A percentile compares a stretch with the other conserved stretches of the same genome.
Evolutionary conservation across 495 filamentous ascomycete species (phyloP).

Genomic region (Penicillium psychrofluorescens): DNA sequence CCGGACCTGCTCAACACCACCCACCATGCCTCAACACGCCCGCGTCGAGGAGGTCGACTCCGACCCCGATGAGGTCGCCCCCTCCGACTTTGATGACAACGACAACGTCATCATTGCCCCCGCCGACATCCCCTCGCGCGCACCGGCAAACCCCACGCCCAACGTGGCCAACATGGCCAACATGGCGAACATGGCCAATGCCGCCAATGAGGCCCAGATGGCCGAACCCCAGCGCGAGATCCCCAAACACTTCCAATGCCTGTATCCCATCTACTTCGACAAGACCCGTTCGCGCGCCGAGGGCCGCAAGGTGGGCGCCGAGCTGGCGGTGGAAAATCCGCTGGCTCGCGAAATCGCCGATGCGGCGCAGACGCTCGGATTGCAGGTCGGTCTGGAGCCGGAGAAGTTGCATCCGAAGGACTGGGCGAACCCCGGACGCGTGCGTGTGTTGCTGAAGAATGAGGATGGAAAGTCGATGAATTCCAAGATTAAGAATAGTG

Average conservation of each 20-base stretch:
- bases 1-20: constrained; percentile 1
- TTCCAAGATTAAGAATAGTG: constrained; percentile 68
- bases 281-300: constrained; percentile 60
- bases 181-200: constrained; percentile 19
- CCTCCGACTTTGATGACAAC: constrained; percentile 53
- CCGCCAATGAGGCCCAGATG: constrained; percentile 24
- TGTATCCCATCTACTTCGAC: constrained; percentile 97
- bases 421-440: constrained; percentile 92
- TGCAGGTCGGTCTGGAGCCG: constrained; percentile 79
- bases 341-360: constrained; percentile 84
- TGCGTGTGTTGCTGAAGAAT: constrained; percentile 68
- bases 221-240: constrained; percentile 40
- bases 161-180: constrained; percentile 28
- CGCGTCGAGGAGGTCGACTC: constrained; percentile 87
- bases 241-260: constrained; percentile 74
- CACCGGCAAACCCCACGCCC: constrained; percentile 2
- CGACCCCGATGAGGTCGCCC: constrained; percentile 69
- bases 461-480: constrained; percentile 39
- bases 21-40: constrained; percentile 68
- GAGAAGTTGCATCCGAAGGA: constrained; percentile 91
- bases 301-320: constrained; percentile 66
- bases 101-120: constrained; percentile 34
- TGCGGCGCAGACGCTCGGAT: constrained; percentile 64
- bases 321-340: constrained; percentile 74
- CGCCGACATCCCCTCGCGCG: constrained; percentile 20